Evolutionary conservation across 2,329 filamentous ascomycete genomes (phyloP), one percentile per base, ranked within the genome.

Genomic region (Penicillium sp.): DNA sequence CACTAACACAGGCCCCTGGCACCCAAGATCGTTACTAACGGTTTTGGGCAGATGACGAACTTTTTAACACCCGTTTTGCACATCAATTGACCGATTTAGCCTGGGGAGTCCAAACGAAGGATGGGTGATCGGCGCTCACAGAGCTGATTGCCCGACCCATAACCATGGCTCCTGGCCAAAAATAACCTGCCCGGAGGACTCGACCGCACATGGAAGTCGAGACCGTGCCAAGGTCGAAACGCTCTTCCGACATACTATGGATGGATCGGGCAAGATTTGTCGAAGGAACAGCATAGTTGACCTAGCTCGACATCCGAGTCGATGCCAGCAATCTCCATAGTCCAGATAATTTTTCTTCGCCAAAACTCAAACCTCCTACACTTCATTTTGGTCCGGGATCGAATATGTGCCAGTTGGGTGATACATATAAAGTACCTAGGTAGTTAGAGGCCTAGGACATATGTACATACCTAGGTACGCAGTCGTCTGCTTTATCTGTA

Each of bases 41-140:
- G 32, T 26, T 31, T 45, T 32, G 23, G 26, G 37, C n/a, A 20
- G 29, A n/a, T 39, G 35, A 13, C n/a, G 35, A 39, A 32, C 18
- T 47, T 9, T 31, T 14, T 9, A 16, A 18, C 11, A 14, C 9
- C 22, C n/a, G 3, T 18, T 14, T 10, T 41, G 8, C 32, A 16
- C 24, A 27, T 24, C 32, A 28, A 20, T 40, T 14, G 11, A 45
- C 36, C 22, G 7, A 29, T n/a, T 27, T 37, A 32, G 14, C 18
- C 2, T 13, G 14, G 13, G 20, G 4, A 27, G 2, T 26, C 22
- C 34, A 35, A 35, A 35, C 42, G 27, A 40, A 36, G 28, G 23
- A 22, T 32, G 37, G 37, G 9, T 14, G 46, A 49, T 46, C 42
- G 46, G 32, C 42, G 39, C 20, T 49, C 38, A 28, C 36, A 38